Percentiles rank a stretch among this genome's conserved stretches.
phyloP scores from a whole-genome alignment of 495 filamentous ascomycete genomes.

The Hapsidospora chrysogenum region DNA sequence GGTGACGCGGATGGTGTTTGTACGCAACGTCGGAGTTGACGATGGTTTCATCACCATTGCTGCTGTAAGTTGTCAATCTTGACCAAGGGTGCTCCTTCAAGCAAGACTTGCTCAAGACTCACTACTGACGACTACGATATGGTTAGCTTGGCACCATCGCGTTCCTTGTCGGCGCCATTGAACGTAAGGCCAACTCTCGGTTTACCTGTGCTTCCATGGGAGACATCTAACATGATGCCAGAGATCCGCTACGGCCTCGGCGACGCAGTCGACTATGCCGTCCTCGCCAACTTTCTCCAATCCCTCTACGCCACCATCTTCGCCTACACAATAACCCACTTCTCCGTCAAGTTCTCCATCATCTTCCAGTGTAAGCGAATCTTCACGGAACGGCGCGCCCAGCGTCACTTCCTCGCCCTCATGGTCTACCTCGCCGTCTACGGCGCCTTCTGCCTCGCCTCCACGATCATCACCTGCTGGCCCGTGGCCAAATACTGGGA shows the following conservation, averaged over 20 bases:
- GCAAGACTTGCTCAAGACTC: not conserved
- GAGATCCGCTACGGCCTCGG: conserved; percentile 16
- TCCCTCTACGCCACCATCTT: conserved; percentile 11
- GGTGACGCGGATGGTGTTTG: conserved; percentile 6
- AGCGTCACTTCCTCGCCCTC: conserved; percentile 6
- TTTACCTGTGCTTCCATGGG: not conserved
- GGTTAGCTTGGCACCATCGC: not conserved
- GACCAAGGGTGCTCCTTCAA: not conserved
- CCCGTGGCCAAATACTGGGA: conserved; percentile 21
- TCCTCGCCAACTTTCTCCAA: conserved; percentile 16
- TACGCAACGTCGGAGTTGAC: conserved; percentile 9
- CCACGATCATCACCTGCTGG: conserved; percentile 22
- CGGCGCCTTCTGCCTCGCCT: conserved; percentile 10
- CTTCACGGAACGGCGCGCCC: conserved; percentile 7
- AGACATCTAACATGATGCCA: not conserved
- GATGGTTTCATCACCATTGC: conserved; percentile 7
- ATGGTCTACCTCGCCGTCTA: conserved; percentile 8
- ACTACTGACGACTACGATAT: too few relatives aligned
- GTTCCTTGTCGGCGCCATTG: not conserved
- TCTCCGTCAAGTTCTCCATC: conserved; percentile 12
- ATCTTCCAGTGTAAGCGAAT: conserved; percentile 14
- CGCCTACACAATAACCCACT: conserved; percentile 10
- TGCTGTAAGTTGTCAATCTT: conserved; percentile 7
- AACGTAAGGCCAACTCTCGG: conserved; percentile 1
- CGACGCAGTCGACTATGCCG: conserved; percentile 18